Evolutionary conservation across 371 early-diverging fungal species (phyloP).

Genomic region (Batrachochytrium dendrobatidis): DNA sequence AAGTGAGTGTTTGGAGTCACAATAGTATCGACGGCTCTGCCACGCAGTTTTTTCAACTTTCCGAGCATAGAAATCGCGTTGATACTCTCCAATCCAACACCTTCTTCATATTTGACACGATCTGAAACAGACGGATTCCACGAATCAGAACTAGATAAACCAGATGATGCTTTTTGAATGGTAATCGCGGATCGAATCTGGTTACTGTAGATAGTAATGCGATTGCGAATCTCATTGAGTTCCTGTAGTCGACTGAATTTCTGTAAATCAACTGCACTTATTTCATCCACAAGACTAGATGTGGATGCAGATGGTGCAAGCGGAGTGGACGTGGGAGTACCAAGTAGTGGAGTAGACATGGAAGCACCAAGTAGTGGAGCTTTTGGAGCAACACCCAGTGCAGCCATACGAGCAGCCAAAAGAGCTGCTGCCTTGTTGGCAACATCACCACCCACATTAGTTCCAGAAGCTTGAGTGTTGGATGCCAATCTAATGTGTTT

Average conservation of each 20-base stretch:
- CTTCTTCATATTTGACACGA: slow-evolving; percentile 33
- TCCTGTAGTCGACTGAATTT: slow-evolving; percentile 25
- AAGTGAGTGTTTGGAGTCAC: too few relatives aligned
- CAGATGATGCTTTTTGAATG: slow-evolving; percentile 4
- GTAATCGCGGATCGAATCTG: slow-evolving; percentile 6
- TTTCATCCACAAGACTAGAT: slow-evolving; percentile 33
- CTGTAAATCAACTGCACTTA: slow-evolving; percentile 33
- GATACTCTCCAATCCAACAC: slow-evolving; percentile 29
- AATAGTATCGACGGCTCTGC: too few relatives aligned
- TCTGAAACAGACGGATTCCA: slow-evolving; percentile 37
- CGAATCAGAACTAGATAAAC: slow-evolving; percentile 10
- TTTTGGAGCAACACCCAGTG: slow-evolving; percentile 37
- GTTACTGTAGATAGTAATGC: slow-evolving; percentile 20
- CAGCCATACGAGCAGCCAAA: slow-evolving; percentile 53
- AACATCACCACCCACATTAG: slow-evolving; percentile 2
- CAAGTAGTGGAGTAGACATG: slow-evolving; percentile 25
- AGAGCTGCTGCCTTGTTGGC: slow-evolving; percentile 30
- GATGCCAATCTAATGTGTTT: background rate
- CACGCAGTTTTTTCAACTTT: slow-evolving; percentile 19
- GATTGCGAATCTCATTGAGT: slow-evolving; percentile 32
- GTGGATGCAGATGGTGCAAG: slow-evolving; percentile 22
- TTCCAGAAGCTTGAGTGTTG: background rate
- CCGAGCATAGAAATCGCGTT: slow-evolving; percentile 8
- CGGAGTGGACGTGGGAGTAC: slow-evolving; percentile 18
- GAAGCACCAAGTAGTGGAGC: too few relatives aligned